phyloP scores from a whole-genome alignment of 805 yeast species.

The Saturnispora dispora region DNA sequence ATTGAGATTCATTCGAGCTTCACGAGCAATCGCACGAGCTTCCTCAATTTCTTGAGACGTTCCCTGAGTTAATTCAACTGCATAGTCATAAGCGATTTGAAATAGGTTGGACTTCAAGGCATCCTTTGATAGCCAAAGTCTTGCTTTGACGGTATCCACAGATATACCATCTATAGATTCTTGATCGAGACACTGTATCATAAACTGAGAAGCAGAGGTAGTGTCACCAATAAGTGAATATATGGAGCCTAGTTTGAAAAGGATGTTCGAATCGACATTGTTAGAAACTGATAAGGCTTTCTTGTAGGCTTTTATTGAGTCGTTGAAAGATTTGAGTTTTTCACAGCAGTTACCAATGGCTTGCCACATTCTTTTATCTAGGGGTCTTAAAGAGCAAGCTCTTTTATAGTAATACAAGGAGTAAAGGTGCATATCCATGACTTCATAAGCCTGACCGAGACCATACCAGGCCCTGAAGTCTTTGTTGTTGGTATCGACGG shows the following conservation, averaged over 20 bases:
- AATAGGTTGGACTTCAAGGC: slow-evolving; percentile 51
- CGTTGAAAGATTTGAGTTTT: slow-evolving; percentile 57
- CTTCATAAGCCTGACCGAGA: slow-evolving; percentile 95
- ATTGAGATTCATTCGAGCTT: slow-evolving; percentile 51
- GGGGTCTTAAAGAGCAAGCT: slow-evolving; percentile 80
- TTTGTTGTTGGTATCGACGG: slow-evolving; percentile 78
- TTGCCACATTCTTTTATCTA: slow-evolving; percentile 93
- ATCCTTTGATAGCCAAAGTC: slow-evolving; percentile 75
- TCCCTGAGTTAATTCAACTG: slow-evolving; percentile 61
- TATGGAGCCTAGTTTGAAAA: slow-evolving; percentile 60
- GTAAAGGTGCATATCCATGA: slow-evolving; percentile 87
- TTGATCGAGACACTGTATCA: slow-evolving; percentile 60
- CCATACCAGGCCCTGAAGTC: slow-evolving; percentile 99
- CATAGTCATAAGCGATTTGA: slow-evolving; percentile 62
- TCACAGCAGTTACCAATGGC: slow-evolving; percentile 88
- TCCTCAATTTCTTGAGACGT: slow-evolving; percentile 84
- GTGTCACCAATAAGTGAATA: slow-evolving; percentile 48
- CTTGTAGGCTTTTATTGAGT: slow-evolving; percentile 73
- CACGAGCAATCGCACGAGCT: slow-evolving; percentile 74
- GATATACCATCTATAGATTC: slow-evolving; percentile 56
- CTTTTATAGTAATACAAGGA: slow-evolving; percentile 87
- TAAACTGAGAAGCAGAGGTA: slow-evolving; percentile 47
- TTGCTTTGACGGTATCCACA: slow-evolving; percentile 69
- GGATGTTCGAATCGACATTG: slow-evolving; percentile 44
- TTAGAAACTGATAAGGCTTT: slow-evolving; percentile 54